Evolutionary conservation across 2,329 filamentous ascomycete genomes (phyloP).

Genomic region (Aspergillus luchuensis): DNA sequence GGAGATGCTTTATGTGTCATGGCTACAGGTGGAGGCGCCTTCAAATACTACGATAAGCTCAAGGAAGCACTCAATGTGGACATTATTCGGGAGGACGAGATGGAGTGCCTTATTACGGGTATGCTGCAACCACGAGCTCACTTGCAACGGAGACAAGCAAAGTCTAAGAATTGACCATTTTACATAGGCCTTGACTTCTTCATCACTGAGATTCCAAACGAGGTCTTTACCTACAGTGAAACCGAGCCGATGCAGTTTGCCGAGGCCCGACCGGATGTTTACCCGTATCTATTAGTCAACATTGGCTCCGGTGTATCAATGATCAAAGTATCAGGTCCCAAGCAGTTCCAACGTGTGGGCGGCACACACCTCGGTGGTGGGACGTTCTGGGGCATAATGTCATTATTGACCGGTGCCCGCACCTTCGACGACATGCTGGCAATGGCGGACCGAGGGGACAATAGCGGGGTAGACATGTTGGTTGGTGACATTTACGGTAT

Average conservation of each 20-base stretch:
- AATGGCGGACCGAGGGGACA: slow-evolving; percentile 88
- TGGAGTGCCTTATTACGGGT: slow-evolving; percentile 98
- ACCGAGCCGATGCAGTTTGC: slow-evolving; percentile 87
- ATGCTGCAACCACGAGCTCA: slow-evolving; percentile 26
- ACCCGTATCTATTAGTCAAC: slow-evolving; percentile 96
- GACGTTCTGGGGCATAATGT: slow-evolving; percentile 95
- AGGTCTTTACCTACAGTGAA: slow-evolving; percentile 96
- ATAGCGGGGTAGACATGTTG: slow-evolving; percentile 89
- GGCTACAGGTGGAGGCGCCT: slow-evolving; percentile 93
- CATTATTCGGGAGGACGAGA: slow-evolving; percentile 91
- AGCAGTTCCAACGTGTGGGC: slow-evolving; percentile 84
- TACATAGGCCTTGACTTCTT: slow-evolving; percentile 87
- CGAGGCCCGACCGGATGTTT: slow-evolving; percentile 75
- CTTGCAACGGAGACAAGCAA: not conserved
- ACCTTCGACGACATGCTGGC: slow-evolving; percentile 98
- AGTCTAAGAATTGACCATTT: slow-evolving; percentile 1
- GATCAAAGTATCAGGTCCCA: slow-evolving; percentile 91
- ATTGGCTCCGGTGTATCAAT: slow-evolving; percentile 97
- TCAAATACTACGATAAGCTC: slow-evolving; percentile 94
- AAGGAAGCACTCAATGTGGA: slow-evolving; percentile 80
- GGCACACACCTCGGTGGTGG: slow-evolving; percentile 93
- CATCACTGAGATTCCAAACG: slow-evolving; percentile 93
- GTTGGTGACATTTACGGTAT: slow-evolving; percentile 98
- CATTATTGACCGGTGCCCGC: slow-evolving; percentile 85
- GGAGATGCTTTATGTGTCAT: slow-evolving; percentile 81